A percentile compares a stretch with the other conserved stretches of the same genome.
These are phyloP conservation scores for Zalaria sp. DNA, from an alignment of 2,329 filamentous ascomycete species.

Conservation along the genomic window DNA sequence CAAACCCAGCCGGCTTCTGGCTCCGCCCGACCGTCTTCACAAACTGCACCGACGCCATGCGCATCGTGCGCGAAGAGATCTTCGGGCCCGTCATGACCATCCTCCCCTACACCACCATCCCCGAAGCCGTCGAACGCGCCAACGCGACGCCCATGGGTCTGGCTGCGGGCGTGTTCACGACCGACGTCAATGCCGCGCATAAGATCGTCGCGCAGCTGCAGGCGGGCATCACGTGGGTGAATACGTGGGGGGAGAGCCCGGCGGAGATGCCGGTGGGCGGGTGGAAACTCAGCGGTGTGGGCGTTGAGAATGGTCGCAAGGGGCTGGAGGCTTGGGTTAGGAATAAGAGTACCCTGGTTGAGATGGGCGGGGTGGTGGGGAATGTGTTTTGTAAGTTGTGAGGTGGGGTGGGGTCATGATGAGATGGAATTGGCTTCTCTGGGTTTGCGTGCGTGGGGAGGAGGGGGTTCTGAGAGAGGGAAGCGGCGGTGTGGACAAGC, in stretches of 20 bases:
- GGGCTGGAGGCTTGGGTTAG: slow-evolving; percentile 71
- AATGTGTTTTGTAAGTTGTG: slow-evolving; percentile 56
- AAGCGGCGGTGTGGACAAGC: too few relatives aligned
- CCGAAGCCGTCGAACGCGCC: slow-evolving; percentile 57
- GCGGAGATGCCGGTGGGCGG: slow-evolving; percentile 88
- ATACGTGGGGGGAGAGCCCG: slow-evolving; percentile 84
- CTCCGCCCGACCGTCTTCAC: slow-evolving; percentile 74
- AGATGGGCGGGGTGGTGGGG: slow-evolving; percentile 57
- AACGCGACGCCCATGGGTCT: slow-evolving; percentile 68
- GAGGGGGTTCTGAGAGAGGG: too few relatives aligned
- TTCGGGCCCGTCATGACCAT: slow-evolving; percentile 82
- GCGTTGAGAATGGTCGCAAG: slow-evolving; percentile 70
- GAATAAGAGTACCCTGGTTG: slow-evolving; percentile 80
- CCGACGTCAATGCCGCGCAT: slow-evolving; percentile 60
- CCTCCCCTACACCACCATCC: slow-evolving; percentile 55
- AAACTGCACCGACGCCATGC: slow-evolving; percentile 71
- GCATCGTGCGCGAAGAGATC: slow-evolving; percentile 68
- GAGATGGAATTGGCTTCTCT: too few relatives aligned
- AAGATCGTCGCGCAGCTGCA: slow-evolving; percentile 55
- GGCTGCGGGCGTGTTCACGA: slow-evolving; percentile 72
- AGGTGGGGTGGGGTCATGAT: neutral
- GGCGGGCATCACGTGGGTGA: slow-evolving; percentile 83
- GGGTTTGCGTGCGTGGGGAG: too few relatives aligned
- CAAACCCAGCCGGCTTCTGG: slow-evolving; percentile 59
- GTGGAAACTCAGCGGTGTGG: slow-evolving; percentile 82